Percentiles rank a stretch among this genome's conserved stretches.
phyloP scores from a whole-genome alignment of 208 protist genomes.

The Crithidia thermophila region DNA sequence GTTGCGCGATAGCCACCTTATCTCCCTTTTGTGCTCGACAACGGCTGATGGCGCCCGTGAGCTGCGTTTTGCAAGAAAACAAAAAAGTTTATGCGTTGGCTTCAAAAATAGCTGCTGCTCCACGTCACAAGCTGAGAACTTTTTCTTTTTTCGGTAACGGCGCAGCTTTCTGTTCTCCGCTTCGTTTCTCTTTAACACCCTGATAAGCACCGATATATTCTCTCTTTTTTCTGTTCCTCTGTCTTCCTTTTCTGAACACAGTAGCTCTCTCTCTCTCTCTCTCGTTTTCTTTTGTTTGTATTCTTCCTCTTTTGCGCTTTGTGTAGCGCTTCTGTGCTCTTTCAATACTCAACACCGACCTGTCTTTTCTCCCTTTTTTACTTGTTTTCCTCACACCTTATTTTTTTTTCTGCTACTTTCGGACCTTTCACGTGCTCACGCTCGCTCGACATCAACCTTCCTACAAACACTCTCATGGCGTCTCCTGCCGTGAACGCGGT shows the following conservation, averaged over 20 bases:
- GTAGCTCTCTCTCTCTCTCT: not conserved
- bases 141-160: no score
- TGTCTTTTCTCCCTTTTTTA: slow-evolving; percentile 14
- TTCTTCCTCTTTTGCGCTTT: not conserved
- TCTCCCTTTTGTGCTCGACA: no score
- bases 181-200: slow-evolving; percentile 15
- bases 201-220: not conserved
- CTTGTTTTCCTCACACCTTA: slow-evolving; percentile 10
- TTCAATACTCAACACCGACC: no score
- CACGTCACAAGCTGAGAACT: no score
- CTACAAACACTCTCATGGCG: slow-evolving; percentile 1
- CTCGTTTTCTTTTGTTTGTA: not conserved
- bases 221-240: not conserved
- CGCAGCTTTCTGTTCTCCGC: no score
- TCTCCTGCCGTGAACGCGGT: slow-evolving; percentile 2
- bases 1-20: no score
- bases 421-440: no score
- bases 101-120: no score
- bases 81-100: no score
- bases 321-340: not conserved
- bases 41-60: no score
- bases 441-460: not conserved
- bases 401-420: not conserved
- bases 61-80: no score
- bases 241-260: not conserved